Evolutionary conservation across 495 filamentous ascomycete species (phyloP), one percentile per base, ranked within the genome.

Genomic region (Filosporella fistucella): DNA sequence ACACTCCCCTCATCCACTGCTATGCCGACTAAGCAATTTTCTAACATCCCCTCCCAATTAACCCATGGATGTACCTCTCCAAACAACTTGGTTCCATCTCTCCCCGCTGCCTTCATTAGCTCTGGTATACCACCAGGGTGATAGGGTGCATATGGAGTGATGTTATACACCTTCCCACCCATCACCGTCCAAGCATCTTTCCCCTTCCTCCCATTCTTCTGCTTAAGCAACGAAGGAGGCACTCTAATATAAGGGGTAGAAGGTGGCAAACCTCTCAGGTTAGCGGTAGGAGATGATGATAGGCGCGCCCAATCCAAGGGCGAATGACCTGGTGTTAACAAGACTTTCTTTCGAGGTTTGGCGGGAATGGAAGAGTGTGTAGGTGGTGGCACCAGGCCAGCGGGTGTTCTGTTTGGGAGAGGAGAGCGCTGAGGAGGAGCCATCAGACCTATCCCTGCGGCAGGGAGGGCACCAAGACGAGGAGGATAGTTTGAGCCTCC

Each of bases 41-140:
- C 78, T 43, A 98, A 65, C 79, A 98, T 96, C 3, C 84, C 86
- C 69, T 97, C 94, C 74, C 88, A 95, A 58, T 95, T 98, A 9
- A 98, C 91, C 93, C 94, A 98, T 14, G 91, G 89, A 72, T 98
- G 93, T 18, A 91, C 77, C 69, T 96, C 89, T 52, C 84, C 81
- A 64, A 98, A 97, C 59, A 98, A 56, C 68, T 81, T 82, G 5
- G 75, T 81, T 28, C 81, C 88, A 59, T 90, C 85, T 52, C 79
- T 75, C 14, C 88, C 93, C 1, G 90, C 91, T 13, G 75, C 84
- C 18, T 85, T 75, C 63, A 95, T 70, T 56, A 97, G 59, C 69
- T 98, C 89, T 3, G 81, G 84, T 67, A 85, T 88, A 3, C 93
- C 93, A 26, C 93, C 93, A 0, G 93, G 93, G 58, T 98, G 93